Evolutionary conservation across 2,329 filamentous ascomycete species (phyloP), one percentile per base, ranked within the genome.

Genomic region (Elsinoe arachidis): DNA sequence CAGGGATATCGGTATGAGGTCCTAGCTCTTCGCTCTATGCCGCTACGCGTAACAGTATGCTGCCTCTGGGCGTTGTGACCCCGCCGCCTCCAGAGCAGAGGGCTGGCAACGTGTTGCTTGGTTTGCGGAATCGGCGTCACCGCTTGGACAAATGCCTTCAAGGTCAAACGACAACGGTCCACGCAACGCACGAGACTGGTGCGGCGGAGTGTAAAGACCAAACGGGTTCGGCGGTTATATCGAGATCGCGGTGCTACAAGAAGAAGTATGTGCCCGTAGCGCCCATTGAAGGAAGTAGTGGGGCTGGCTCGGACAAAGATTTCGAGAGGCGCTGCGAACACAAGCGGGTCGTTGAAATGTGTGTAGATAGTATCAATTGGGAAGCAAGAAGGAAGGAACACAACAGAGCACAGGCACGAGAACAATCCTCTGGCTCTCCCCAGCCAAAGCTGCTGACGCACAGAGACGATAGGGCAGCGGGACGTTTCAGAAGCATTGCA

Each of bases 401-500:
- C 41, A 46, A 46, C 14, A 12, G 41, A 46, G 19, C 41, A 46
- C 41, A 46, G 41, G 41, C 41, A 46, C 41, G 41, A 26, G 19
- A 46, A 46, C 41, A 46, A 46, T 12, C 26, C 41, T 46, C 41
- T 46, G 41, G 41, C 26, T 19, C 21, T 7, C 9, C 9, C 10
- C 10, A 46, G 19, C 19, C 41, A 23, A 46, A 46, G 41, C 41
- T 46, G 41, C 41, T 46, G 41, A 46, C 41, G 41, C 41, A 46
- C 46, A 51, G 26, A 53, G 49, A 37, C 33, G 33, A 53, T 39
- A 53, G 49, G 49, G 35, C 49, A 21, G 34, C 35, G 34, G 49
- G 33, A 53, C 35, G 49, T 53, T 53, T 53, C 49, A 53, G 35
- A 53, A 39, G 49, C 49, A 53, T 53, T 37, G 49, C 49, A 39